Evolutionary conservation across 345 rosid species (phyloP).

Genomic region (Eutrema japonicum): DNA sequence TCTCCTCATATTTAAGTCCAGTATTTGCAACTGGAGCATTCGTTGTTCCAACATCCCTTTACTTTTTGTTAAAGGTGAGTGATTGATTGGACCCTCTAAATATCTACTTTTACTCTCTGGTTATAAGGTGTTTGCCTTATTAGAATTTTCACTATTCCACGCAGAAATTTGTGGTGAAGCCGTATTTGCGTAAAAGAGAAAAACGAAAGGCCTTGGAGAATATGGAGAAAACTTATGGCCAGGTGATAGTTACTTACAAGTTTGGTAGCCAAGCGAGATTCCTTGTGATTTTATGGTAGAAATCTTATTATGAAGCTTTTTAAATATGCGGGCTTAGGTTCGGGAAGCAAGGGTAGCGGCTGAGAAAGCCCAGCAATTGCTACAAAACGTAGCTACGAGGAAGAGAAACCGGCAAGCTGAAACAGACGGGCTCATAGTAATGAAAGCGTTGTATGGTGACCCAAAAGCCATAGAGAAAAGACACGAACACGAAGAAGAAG

Average conservation of each 20-base stretch:
- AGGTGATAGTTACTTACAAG: constrained; percentile 54
- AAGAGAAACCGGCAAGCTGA: constrained; percentile 75
- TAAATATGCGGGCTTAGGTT: constrained; percentile 52
- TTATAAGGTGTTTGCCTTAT: constrained; percentile 15
- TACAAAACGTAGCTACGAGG: constrained; percentile 78
- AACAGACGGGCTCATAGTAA: constrained; percentile 73
- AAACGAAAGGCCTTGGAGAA: constrained; percentile 72
- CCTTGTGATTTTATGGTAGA: not conserved
- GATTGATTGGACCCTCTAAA: constrained; percentile 16
- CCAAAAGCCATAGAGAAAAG: constrained; percentile 59
- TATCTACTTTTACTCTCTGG: constrained; percentile 13
- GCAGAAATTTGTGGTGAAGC: constrained; percentile 84
- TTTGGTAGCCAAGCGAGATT: not conserved
- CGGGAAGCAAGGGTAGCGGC: constrained; percentile 73
- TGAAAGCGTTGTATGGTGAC: constrained; percentile 75
- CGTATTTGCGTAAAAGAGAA: constrained; percentile 71
- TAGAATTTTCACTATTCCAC: constrained; percentile 12
- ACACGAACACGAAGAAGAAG: constrained; percentile 49
- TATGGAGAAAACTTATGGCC: constrained; percentile 65
- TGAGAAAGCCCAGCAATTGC: constrained; percentile 77
- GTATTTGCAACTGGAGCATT: constrained; percentile 82
- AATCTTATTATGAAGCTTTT: not conserved
- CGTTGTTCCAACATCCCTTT: constrained; percentile 76
- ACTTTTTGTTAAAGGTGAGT: constrained; percentile 85
- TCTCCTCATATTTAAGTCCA: constrained; percentile 62